Conservation (phyloP, 1,139 yeast species). For the Geotrichum reessii region DNA sequence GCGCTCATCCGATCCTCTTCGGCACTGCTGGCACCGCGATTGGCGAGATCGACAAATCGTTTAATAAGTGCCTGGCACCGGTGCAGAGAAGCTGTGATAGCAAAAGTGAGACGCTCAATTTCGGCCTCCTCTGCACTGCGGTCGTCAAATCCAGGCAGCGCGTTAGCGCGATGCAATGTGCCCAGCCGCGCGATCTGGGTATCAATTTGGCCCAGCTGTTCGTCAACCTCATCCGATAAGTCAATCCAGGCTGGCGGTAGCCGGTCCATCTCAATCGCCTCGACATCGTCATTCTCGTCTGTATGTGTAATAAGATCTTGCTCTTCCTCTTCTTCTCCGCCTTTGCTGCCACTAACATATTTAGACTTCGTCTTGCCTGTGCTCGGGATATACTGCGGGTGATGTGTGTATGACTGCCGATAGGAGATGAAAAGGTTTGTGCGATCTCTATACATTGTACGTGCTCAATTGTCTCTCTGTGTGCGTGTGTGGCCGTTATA, state of each 20-base stretch:
- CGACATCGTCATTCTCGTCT: constrained; percentile 25
- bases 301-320: constrained; percentile 54
- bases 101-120: constrained; percentile 71
- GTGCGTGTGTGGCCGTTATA: neutral
- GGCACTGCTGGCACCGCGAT: constrained; percentile 34
- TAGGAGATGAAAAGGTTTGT: constrained; percentile 42
- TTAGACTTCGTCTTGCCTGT: constrained; percentile 11
- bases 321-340: constrained; percentile 54
- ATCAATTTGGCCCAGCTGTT: constrained; percentile 47
- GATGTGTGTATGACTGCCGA: constrained; percentile 42
- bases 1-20: constrained; percentile 60
- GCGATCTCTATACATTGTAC: constrained; percentile 40
- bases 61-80: constrained; percentile 71
- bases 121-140: constrained; percentile 61
- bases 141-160: constrained; percentile 82
- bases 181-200: constrained; percentile 52
- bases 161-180: constrained; percentile 68
- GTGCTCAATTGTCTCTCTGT: neutral
- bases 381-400: constrained; percentile 27
- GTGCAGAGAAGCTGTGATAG: constrained; percentile 68
- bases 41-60: constrained; percentile 50
- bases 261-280: constrained; percentile 40
- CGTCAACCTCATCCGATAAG: constrained; percentile 66
- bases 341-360: constrained; percentile 25
- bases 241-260: constrained; percentile 79